Evolutionary conservation across 495 filamentous ascomycete genomes (phyloP).

Genomic region (Tuber borchii): DNA sequence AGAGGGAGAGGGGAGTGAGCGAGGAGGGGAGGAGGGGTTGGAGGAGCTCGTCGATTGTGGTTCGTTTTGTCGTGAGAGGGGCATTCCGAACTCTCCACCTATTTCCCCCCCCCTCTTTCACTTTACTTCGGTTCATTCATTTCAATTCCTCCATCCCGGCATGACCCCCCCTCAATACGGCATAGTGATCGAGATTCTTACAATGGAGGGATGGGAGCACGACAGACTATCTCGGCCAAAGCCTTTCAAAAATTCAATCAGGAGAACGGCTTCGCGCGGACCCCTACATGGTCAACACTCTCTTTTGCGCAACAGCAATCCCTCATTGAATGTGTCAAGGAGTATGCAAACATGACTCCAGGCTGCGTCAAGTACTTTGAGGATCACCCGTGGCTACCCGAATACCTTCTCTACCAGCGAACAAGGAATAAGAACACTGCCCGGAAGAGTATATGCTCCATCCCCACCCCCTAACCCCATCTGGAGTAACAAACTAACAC

Average conservation of each 20-base stretch:
- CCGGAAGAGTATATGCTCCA: neutral
- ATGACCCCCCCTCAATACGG: neutral
- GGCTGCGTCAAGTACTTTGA: neutral
- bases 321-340: neutral
- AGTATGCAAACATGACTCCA: neutral
- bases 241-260: conserved; percentile 1
- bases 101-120: neutral
- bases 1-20: neutral
- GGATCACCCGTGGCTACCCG: conserved; percentile 3
- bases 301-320: neutral
- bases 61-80: neutral
- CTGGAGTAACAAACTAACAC: conserved; percentile 1
- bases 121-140: neutral
- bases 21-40: neutral
- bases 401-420: conserved; percentile 1
- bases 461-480: neutral
- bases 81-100: neutral
- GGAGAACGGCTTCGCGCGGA: neutral
- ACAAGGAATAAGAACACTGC: conserved; percentile 2
- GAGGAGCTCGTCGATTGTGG: conserved; percentile 1
- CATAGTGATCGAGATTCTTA: neutral
- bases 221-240: conserved; percentile 3
- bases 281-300: conserved; percentile 4
- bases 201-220: neutral
- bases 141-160: neutral